Conservation (phyloP, 352 stramenopile genomes). For the Globisporangium nagaii region DNA sequence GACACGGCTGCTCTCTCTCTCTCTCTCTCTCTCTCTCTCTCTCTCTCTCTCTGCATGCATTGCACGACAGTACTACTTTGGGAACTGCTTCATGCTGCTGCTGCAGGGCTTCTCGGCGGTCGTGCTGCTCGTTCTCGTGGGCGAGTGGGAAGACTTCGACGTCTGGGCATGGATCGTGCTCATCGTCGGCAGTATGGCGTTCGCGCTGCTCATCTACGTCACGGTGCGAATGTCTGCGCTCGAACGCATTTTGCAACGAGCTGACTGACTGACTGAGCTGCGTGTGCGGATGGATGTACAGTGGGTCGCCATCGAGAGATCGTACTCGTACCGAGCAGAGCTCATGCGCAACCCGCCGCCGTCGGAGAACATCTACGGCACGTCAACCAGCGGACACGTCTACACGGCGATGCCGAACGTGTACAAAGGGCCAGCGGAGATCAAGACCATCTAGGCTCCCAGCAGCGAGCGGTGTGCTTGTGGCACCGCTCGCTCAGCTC, state of each 20-base stretch:
- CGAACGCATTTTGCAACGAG: background rate
- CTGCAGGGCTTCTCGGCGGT: slow-evolving; percentile 69
- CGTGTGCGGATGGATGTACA: too few relatives aligned
- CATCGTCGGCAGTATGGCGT: slow-evolving; percentile 60
- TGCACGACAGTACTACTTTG: slow-evolving; percentile 69
- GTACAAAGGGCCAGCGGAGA: slow-evolving; percentile 47
- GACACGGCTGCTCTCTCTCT: background rate
- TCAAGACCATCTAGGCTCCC: slow-evolving; percentile 85
- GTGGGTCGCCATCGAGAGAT: slow-evolving; percentile 70
- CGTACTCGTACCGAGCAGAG: slow-evolving; percentile 72
- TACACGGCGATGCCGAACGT: slow-evolving; percentile 61
- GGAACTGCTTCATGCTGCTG: slow-evolving; percentile 83
- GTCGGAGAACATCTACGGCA: slow-evolving; percentile 70
- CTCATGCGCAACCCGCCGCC: slow-evolving; percentile 79
- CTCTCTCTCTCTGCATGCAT: too few relatives aligned
- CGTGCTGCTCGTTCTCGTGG: slow-evolving; percentile 68
- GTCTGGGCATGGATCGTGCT: slow-evolving; percentile 68
- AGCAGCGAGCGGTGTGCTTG: too few relatives aligned
- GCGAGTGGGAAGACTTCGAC: slow-evolving; percentile 74
- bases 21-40: background rate
- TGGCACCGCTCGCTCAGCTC: too few relatives aligned
- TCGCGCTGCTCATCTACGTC: slow-evolving; percentile 64
- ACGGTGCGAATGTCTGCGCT: slow-evolving; percentile 26
- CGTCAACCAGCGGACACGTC: slow-evolving; percentile 33
- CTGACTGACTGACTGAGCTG: background rate